Base-by-base conservation (phyloP, 371 early-diverging fungal genomes). In the Rhizopus microsporus region DNA sequence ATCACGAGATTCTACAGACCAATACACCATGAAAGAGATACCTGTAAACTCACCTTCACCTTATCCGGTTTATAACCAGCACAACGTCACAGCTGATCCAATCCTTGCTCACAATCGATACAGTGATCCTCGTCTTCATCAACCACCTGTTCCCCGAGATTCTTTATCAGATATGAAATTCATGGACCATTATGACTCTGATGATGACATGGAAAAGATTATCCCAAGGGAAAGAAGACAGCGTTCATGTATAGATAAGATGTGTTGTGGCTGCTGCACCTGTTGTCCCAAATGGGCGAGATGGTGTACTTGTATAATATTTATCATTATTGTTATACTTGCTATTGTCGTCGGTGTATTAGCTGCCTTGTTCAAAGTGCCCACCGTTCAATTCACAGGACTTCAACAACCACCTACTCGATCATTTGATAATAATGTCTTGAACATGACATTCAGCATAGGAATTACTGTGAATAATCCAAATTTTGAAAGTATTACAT, bases 401-500 rank as follows among this genome's bases (percentile, higher is more conserved):
- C 57, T 75, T 9, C 50, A 65, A 33, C 68, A 63, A 8, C 59
- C 68, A 12, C 75, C 77, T 12, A 34, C 29, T 7, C 35, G 49
- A 30, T 13, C 57, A 43, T 49, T 42, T 5, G 13, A 45, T 0
- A 45, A 57, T n/a, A 49, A 55, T 45, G 54, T 56, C 5, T 51
- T 74, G 47, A 66, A 48, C 32, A 72, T 72, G 35, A 68, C 58
- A 7, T 70, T 72, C 44, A 61, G 54, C 45, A 44, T 78, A 3
- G 58, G 69, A 46, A 81, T 85, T 34, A 61, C 60, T 16, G 80
- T 85, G 48, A 43, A 71, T 35, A 85, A 85, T 59, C 83, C 73
- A 17, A 85, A 85, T 53, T 68, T 81, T 49, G 67, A 77, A 56
- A 71, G 81, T 13, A 68, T 83, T 46, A 77, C 77, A 8, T 85